Base-by-base conservation (phyloP, 371 early-diverging fungal genomes). In the Chytridiales sp. region DNA sequence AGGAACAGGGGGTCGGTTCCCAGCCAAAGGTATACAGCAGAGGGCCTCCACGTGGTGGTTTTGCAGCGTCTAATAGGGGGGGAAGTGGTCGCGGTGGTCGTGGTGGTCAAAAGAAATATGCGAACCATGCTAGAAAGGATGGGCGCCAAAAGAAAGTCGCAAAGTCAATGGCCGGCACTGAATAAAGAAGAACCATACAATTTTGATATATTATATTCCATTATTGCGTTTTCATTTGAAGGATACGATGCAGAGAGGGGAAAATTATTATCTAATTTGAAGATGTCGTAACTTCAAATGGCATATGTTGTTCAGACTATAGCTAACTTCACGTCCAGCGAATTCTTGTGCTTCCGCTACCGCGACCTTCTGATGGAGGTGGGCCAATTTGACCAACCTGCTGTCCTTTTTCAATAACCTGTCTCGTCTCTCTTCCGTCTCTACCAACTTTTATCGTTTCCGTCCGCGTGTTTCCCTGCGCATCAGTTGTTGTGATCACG, bases 131-230 rank as follows among this genome's bases (percentile, higher is more conserved):
- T 30, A 42, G 74, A 9, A 49, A 66, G 36, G 54, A 62, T 26
- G 61, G 60, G 26, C 66, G 65, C 54, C 62, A 59, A 17, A 30
- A 59, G 39, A 73, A 73, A 35, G 54, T 72, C 60, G 60, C 63
- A 4, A n/a, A 49, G 44, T 69, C 63, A 11, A 66, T 68, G 66
- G 59, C 26, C 3, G 66, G 63, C n/a, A n/a, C n/a, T n/a, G n/a
- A n/a, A n/a, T n/a, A n/a, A n/a, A n/a, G n/a, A n/a, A n/a, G n/a
- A n/a, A n/a, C n/a, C n/a, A n/a, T n/a, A n/a, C n/a, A n/a, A n/a
- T n/a, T n/a, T n/a, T n/a, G n/a, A n/a, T n/a, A n/a, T n/a, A n/a
- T n/a, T n/a, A n/a, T n/a, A n/a, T n/a, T n/a, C n/a, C n/a, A n/a
- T n/a, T n/a, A n/a, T n/a, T n/a, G n/a, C n/a, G n/a, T n/a, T n/a